phyloP scores from a whole-genome alignment of 495 filamentous ascomycete species.

The Hypoxylon perforatum region DNA sequence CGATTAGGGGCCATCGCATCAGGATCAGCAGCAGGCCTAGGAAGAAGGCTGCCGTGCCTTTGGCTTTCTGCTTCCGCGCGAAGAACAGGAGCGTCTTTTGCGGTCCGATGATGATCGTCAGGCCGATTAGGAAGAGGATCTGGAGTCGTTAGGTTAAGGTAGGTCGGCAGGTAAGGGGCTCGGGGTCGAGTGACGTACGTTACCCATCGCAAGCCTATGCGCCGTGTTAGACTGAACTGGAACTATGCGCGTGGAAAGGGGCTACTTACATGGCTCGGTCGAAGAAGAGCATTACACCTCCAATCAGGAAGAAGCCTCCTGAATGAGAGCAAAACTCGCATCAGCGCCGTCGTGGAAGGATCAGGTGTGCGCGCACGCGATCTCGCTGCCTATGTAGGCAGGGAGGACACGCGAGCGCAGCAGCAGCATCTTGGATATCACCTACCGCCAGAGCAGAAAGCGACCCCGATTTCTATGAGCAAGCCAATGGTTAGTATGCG shows the following conservation, averaged over 20 bases:
- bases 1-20: conserved; percentile 85
- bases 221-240: conserved; percentile 5
- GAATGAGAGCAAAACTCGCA: conserved; percentile 27
- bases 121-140: conserved; percentile 97
- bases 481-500: conserved; percentile 20
- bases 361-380: conserved; percentile 4
- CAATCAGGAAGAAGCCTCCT: conserved; percentile 94
- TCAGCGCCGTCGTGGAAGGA: conserved; percentile 14
- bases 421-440: conserved; percentile 40
- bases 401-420: conserved; percentile 24
- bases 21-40: conserved; percentile 87
- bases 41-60: conserved; percentile 90
- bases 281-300: conserved; percentile 95
- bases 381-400: not conserved
- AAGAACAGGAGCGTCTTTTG: conserved; percentile 93
- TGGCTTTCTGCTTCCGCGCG: conserved; percentile 88
- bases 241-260: conserved; percentile 58
- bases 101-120: conserved; percentile 94
- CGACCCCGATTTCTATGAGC: conserved; percentile 85
- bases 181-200: conserved; percentile 60
- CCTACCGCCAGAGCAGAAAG: conserved; percentile 96
- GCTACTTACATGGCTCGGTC: conserved; percentile 89
- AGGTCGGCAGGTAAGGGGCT: not conserved
- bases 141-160: conserved; percentile 48
- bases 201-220: conserved; percentile 87